Conservation (phyloP, 2,329 filamentous ascomycete genomes). For the Hymenoscyphus linearis region DNA sequence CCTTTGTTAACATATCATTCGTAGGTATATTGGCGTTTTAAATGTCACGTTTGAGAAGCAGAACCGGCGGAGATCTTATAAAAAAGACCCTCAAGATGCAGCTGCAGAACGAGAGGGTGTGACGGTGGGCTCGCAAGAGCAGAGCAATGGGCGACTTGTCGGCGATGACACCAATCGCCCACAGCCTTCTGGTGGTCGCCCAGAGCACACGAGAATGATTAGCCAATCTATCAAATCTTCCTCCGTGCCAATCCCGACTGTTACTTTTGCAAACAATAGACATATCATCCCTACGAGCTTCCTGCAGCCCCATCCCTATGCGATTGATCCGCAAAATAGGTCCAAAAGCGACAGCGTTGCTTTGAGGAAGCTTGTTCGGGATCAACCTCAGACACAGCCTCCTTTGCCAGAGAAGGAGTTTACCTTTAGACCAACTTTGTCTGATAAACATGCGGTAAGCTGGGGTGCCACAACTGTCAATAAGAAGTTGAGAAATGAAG, state of each 20-base stretch:
- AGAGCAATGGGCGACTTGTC: slow-evolving; percentile 6
- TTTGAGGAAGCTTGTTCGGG: slow-evolving; percentile 34
- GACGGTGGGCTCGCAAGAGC: slow-evolving; percentile 24
- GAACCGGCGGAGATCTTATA: slow-evolving; percentile 57
- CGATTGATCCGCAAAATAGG: slow-evolving; percentile 26
- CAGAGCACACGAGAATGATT: slow-evolving; percentile 43
- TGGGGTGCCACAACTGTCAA: slow-evolving; percentile 95
- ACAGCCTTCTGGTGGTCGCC: slow-evolving; percentile 28
- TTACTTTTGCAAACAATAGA: slow-evolving; percentile 88
- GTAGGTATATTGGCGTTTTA: slow-evolving; percentile 89
- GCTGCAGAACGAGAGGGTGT: slow-evolving; percentile 13
- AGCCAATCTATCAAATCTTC: slow-evolving; percentile 70
- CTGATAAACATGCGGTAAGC: slow-evolving; percentile 55
- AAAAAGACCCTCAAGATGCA: slow-evolving; percentile 44
- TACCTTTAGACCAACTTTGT: slow-evolving; percentile 39
- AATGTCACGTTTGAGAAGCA: slow-evolving; percentile 94
- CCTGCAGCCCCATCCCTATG: slow-evolving; percentile 54
- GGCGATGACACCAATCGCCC: slow-evolving; percentile 9
- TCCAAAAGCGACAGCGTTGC: slow-evolving; percentile 22
- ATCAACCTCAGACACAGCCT: slow-evolving; percentile 19
- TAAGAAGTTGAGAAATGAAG: slow-evolving; percentile 78
- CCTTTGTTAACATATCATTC: slow-evolving; percentile 21
- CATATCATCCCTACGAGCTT: slow-evolving; percentile 87
- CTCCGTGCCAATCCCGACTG: slow-evolving; percentile 70
- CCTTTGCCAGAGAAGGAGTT: slow-evolving; percentile 14